phyloP scores from a whole-genome alignment of 805 yeast species.

The Candida yuanshanica region DNA sequence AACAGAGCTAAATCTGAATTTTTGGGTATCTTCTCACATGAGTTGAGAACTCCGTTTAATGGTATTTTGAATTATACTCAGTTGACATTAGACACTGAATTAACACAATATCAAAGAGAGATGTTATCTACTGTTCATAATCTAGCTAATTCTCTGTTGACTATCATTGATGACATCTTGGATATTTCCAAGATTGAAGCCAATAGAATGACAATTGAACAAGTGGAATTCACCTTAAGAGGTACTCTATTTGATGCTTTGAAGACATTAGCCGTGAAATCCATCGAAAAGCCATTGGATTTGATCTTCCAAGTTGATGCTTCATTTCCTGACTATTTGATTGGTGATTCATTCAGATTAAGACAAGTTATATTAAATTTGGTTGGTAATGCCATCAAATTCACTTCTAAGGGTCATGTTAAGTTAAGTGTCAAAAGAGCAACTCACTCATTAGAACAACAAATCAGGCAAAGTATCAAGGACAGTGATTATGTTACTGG shows the following conservation, averaged over 20 bases:
- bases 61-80: conserved; percentile 94
- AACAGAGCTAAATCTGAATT: conserved; percentile 86
- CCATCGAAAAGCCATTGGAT: conserved; percentile 79
- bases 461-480: conserved; percentile 20
- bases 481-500: conserved; percentile 25
- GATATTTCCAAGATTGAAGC: conserved; percentile 94
- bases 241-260: conserved; percentile 88
- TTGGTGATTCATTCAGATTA: conserved; percentile 84
- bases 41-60: conserved; percentile 86
- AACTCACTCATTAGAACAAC: conserved; percentile 18
- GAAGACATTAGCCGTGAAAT: conserved; percentile 84
- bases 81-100: conserved; percentile 77
- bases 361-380: conserved; percentile 82
- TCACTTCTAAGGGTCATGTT: conserved; percentile 77
- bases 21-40: conserved; percentile 83
- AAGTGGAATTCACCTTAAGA: conserved; percentile 77
- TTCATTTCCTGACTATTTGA: conserved; percentile 78
- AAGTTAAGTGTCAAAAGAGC: conserved; percentile 66
- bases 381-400: conserved; percentile 87
- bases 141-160: conserved; percentile 75
- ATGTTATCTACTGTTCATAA: conserved; percentile 88
- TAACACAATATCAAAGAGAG: conserved; percentile 87
- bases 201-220: conserved; percentile 86
- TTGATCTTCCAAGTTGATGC: conserved; percentile 77
- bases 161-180: conserved; percentile 83